Percentiles rank a stretch among this genome's conserved stretches.
Evolutionary conservation across 139 green algal genomes (phyloP).

Genomic region (Ettlia oleoabundans): DNA sequence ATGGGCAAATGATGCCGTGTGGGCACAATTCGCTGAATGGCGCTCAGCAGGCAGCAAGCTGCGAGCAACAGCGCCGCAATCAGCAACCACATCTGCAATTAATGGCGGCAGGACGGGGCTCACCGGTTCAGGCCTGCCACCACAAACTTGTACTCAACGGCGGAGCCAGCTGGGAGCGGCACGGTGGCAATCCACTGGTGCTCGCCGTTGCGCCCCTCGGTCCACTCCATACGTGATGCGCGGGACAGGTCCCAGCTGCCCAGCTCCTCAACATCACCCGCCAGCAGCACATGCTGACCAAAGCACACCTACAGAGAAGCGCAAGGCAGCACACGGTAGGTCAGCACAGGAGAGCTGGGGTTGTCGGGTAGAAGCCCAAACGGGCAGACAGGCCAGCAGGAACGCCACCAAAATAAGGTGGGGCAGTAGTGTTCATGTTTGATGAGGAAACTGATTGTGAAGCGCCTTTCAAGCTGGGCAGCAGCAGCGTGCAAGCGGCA

Average conservation of each 20-base stretch:
- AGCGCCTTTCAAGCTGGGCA: no score
- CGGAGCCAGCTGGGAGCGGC: not conserved
- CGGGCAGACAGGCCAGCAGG: not conserved
- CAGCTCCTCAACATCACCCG: not conserved
- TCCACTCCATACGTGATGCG: not conserved
- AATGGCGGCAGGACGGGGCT: not conserved
- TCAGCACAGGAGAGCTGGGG: not conserved
- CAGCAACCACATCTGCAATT: not conserved
- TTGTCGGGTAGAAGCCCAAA: not conserved
- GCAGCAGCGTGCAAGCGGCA: no score
- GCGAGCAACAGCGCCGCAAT: not conserved
- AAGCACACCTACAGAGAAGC: slow-evolving; percentile 8
- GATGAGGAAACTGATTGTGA: no score
- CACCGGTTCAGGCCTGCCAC: not conserved
- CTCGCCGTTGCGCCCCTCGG: not conserved
- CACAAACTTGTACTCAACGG: slow-evolving; percentile 23
- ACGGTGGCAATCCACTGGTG: slow-evolving; percentile 18
- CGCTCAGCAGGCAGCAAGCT: no score
- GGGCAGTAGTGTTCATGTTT: not conserved
- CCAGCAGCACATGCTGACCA: slow-evolving; percentile 21
- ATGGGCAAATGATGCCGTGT: no score
- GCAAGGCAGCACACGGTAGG: no score
- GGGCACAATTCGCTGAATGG: no score
- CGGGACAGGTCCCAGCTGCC: not conserved
- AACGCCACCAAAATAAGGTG: not conserved